Evolutionary conservation across 2,329 filamentous ascomycete species (phyloP).

Genomic region (Alternaria metachromatica): DNA sequence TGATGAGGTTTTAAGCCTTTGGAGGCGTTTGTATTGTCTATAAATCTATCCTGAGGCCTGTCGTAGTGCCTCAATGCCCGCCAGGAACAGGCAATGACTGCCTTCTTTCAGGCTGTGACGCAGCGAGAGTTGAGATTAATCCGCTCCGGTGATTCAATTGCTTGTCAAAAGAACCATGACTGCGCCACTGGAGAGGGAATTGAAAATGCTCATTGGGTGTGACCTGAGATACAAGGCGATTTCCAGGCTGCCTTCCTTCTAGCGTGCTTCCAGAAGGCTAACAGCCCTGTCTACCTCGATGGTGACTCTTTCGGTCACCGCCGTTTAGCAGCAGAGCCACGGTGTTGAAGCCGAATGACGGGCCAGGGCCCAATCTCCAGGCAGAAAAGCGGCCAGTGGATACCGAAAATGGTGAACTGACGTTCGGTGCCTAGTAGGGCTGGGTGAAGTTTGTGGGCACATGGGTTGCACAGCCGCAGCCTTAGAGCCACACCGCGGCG

Average conservation of each 20-base stretch:
- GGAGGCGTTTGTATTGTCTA: constrained; percentile 24
- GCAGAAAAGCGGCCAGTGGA: constrained; percentile 31
- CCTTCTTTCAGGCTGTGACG: constrained; percentile 43
- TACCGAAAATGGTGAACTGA: constrained; percentile 28
- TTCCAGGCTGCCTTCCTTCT: constrained; percentile 35
- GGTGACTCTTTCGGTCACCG: constrained; percentile 42
- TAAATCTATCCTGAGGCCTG: constrained; percentile 32
- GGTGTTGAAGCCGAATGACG: constrained; percentile 24
- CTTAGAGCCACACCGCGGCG: constrained; percentile 20
- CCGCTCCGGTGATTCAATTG: constrained; percentile 23
- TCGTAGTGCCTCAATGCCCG: constrained; percentile 20
- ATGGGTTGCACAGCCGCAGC: constrained; percentile 35
- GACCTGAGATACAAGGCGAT: constrained; percentile 34
- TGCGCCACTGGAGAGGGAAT: constrained; percentile 33
- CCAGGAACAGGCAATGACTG: constrained; percentile 37
- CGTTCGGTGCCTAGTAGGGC: constrained; percentile 41
- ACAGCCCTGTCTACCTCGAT: constrained; percentile 18
- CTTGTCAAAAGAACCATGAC: constrained; percentile 20
- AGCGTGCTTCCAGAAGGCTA: constrained; percentile 34
- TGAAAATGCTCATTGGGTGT: constrained; percentile 26
- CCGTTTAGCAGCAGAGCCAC: constrained; percentile 35
- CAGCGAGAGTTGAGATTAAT: constrained; percentile 22
- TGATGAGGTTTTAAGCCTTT: constrained; percentile 12
- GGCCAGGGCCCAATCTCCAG: constrained; percentile 31
- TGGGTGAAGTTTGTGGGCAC: constrained; percentile 24